Conservation (phyloP, 2,329 filamentous ascomycete genomes). For the Thelonectria olida region DNA sequence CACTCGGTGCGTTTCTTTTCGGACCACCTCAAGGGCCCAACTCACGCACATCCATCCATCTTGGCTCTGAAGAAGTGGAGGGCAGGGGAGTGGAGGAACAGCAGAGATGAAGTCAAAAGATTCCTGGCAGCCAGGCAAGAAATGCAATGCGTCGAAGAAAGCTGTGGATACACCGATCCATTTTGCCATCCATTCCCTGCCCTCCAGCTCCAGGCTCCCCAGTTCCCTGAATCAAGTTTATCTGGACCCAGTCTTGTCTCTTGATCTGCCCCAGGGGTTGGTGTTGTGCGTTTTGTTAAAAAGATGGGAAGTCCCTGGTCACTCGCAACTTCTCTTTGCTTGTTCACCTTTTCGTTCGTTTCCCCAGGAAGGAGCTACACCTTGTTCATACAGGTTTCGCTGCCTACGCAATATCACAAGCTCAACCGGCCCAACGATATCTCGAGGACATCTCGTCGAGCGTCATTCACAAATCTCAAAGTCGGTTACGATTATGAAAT, state of each 20-base stretch:
- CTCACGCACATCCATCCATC: slow-evolving; percentile 8
- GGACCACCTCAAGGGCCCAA: slow-evolving; percentile 22
- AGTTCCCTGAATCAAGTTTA: slow-evolving; percentile 30
- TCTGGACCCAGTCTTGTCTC: slow-evolving; percentile 38
- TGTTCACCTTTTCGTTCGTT: background rate
- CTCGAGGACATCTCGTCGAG: background rate
- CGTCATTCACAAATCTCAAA: background rate
- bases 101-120: slow-evolving; percentile 2
- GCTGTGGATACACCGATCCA: slow-evolving; percentile 23
- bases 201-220: slow-evolving; percentile 13
- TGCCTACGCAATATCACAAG: background rate
- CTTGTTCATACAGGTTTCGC: background rate
- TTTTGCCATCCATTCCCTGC: too few species aligned
- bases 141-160: background rate
- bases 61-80: slow-evolving; percentile 9
- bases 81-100: background rate
- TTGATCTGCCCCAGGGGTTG: slow-evolving; percentile 15
- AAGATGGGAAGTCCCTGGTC: slow-evolving; percentile 33
- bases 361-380: background rate
- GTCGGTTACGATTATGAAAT: background rate
- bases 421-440: background rate
- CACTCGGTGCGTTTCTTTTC: slow-evolving; percentile 27
- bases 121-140: slow-evolving; percentile 6
- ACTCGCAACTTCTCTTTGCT: slow-evolving; percentile 21
- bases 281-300: slow-evolving; percentile 38